A percentile compares a stretch with the other conserved stretches of the same genome.
Conservation (phyloP, 306 rosid species). For the Glycine latifolia region DNA sequence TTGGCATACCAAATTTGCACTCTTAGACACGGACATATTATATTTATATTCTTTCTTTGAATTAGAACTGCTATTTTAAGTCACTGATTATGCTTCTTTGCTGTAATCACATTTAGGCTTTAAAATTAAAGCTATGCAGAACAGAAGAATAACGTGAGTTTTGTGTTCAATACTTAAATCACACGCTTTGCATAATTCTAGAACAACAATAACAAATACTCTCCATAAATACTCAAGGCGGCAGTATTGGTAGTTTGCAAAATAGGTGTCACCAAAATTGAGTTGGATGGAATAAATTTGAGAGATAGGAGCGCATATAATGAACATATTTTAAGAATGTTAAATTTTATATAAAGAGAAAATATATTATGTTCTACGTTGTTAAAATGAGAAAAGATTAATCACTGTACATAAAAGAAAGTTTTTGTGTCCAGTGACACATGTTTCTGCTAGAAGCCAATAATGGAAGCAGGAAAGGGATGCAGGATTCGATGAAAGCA, state of each 20-base stretch:
- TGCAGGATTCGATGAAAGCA: slow-evolving; percentile 42
- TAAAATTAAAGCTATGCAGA: not conserved
- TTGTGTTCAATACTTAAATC: slow-evolving; percentile 40
- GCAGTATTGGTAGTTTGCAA: not conserved
- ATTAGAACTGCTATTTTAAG: slow-evolving; percentile 38
- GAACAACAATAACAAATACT: slow-evolving; percentile 36
- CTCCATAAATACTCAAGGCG: slow-evolving; percentile 7
- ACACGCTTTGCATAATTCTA: slow-evolving; percentile 54
- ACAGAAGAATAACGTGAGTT: slow-evolving; percentile 43
- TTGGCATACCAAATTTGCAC: slow-evolving; percentile 56
- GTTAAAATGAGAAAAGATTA: not conserved
- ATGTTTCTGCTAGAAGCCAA: slow-evolving; percentile 37
- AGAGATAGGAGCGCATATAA: too few relatives aligned
- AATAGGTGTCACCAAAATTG: not conserved
- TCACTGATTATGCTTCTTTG: slow-evolving; percentile 46
- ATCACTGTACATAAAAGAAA: not conserved
- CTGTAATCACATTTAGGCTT: slow-evolving; percentile 53
- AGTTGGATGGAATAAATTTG: slow-evolving; percentile 22
- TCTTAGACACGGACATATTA: slow-evolving; percentile 32
- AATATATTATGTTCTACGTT: too few relatives aligned
- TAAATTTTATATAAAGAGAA: too few relatives aligned
- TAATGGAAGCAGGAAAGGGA: slow-evolving; percentile 15
- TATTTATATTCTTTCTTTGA: slow-evolving; percentile 37
- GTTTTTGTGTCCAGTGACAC: not conserved
- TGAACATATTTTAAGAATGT: too few relatives aligned